Base-by-base conservation (phyloP, 2,329 filamentous ascomycete species). In the Paraphaeosphaeria minitans region DNA sequence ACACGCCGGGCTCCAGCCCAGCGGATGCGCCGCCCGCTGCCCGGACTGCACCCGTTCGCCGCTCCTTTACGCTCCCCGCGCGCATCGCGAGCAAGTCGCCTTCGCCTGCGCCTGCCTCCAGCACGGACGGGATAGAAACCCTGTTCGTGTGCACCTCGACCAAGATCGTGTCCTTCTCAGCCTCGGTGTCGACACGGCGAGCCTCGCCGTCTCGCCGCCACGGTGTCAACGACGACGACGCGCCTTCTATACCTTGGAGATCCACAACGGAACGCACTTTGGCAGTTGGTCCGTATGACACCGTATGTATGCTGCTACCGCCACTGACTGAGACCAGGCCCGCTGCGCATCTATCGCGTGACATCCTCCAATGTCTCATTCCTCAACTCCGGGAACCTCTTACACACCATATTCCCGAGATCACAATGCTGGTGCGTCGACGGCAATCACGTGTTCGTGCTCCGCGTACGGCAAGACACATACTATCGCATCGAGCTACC, bases 351-450 rank as follows among this genome's bases (percentile, higher is more conserved):
- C 63, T 96, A 97, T 74, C 89, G 91, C 68, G 90, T 95, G 35
- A 90, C 91, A 8, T 91, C 92, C 21, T 92, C 92, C 10, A 77
- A 77, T 55, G 91, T 95, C 16, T 91, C 92, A 13, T 97, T 97
- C 70, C 83, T 97, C 10, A 94, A 90, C 76, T 96, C 92, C 63
- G 91, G 91, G 59, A 87, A 87, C 56, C 89, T 93, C 16, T 83
- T 97, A 19, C 91, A 95, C 69, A 90, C 93, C 12, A 95, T 97
- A 62, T 80, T 97, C 53, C 92, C 91, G 24, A 92, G 92, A 75
- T 96, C 92, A 58, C 93, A 97, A 77, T 96, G 91, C 73, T 97
- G 93, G 93, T 96, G 91, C 74, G 90, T 97, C 33, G 91, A 96
- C 74, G 90, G 92, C 57, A 85, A 88, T 56, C 89, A 89, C 42